Evolutionary conservation across 257 asterid species (phyloP).

Genomic region (Agastache rugosa): DNA sequence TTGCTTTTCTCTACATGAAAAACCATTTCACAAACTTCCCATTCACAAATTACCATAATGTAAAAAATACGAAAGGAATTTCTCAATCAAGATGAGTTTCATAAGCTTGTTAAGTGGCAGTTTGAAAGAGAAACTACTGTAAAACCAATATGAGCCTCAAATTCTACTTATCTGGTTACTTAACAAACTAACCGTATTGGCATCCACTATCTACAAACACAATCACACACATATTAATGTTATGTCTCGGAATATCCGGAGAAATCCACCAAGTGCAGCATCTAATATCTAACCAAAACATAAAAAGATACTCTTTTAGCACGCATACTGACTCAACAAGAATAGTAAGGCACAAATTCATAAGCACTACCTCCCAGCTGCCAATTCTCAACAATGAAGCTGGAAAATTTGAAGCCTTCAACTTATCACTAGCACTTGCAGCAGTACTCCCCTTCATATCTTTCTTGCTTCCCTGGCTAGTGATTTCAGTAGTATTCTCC

Average conservation of each 20-base stretch:
- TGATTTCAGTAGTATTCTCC: constrained; percentile 36
- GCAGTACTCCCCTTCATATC: constrained; percentile 46
- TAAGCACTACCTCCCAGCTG: constrained; percentile 75
- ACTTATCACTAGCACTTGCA: constrained; percentile 58
- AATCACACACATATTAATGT: neutral
- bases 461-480: constrained; percentile 38
- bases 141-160: no score
- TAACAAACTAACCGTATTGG: neutral
- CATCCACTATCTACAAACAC: neutral
- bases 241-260: neutral
- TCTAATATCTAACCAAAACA: neutral
- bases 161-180: constrained; percentile 10
- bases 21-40: no score
- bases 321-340: constrained; percentile 10
- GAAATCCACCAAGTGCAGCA: no score
- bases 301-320: neutral
- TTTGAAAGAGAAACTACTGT: no score
- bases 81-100: no score
- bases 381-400: constrained; percentile 76
- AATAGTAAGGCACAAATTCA: constrained; percentile 16
- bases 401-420: constrained; percentile 81
- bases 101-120: no score
- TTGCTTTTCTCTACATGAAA: no score
- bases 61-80: no score
- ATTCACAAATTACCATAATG: no score